Evolutionary conservation across 441 rosid genomes (phyloP).

Genomic region (Raphanus hybrid): DNA sequence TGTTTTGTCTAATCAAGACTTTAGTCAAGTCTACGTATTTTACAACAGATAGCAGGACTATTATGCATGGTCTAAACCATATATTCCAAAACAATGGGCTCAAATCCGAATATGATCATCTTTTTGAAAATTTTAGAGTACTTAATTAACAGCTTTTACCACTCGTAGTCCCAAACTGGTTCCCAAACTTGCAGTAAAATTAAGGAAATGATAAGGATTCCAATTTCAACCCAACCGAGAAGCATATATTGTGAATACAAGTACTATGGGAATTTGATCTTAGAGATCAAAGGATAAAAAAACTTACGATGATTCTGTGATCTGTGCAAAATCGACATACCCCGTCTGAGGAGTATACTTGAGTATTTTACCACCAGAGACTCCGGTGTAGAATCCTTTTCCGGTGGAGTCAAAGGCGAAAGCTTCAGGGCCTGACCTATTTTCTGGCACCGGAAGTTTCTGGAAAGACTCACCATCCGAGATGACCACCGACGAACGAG

Average conservation of each 20-base stretch:
- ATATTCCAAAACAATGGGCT: not conserved
- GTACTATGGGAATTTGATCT: not conserved
- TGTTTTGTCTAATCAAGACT: no score
- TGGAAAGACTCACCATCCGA: conserved; percentile 25
- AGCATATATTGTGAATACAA: not conserved
- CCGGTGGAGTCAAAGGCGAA: conserved; percentile 43
- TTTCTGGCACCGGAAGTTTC: conserved; percentile 40
- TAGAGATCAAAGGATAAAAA: not conserved
- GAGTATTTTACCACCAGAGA: conserved; percentile 43
- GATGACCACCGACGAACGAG: conserved; percentile 29
- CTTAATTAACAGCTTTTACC: not conserved
- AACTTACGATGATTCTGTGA: conserved; percentile 36
- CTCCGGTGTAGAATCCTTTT: conserved; percentile 43
- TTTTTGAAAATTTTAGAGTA: not conserved
- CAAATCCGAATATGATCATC: not conserved
- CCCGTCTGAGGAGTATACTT: conserved; percentile 37
- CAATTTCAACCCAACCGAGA: not conserved
- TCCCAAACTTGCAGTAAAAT: not conserved
- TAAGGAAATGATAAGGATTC: not conserved
- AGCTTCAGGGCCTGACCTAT: conserved; percentile 42
- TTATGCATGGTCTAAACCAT: not conserved
- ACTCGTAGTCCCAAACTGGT: not conserved
- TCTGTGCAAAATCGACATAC: conserved; percentile 37
- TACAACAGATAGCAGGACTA: not conserved
- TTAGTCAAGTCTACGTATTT: not conserved